Conservation (phyloP, 192 early-diverging fungal genomes). For the Lobosporangium transversale region DNA sequence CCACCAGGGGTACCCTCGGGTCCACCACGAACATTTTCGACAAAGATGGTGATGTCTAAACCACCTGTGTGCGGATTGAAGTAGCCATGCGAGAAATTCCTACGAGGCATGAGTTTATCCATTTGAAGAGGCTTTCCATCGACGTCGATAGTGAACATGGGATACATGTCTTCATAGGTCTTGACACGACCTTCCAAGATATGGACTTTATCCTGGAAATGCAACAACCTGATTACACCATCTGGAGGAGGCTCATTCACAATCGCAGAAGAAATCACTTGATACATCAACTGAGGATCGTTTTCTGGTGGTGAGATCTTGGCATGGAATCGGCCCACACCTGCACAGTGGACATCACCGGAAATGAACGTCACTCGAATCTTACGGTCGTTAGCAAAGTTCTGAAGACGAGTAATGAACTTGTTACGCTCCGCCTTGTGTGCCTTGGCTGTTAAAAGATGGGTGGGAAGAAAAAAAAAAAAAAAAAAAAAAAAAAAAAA, state of each 20-base stretch:
- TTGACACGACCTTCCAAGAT: constrained; percentile 38
- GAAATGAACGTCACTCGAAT: constrained; percentile 83
- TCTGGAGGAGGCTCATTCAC: constrained; percentile 65
- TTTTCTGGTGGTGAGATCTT: constrained; percentile 58
- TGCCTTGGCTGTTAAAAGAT: constrained; percentile 69
- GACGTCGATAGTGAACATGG: constrained; percentile 57
- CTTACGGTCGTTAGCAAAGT: constrained; percentile 66
- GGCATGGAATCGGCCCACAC: constrained; percentile 43
- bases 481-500: not conserved
- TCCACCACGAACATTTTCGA: constrained; percentile 43
- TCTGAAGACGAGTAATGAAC: constrained; percentile 74
- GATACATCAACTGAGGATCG: constrained; percentile 81
- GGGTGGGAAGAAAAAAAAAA: constrained; percentile 52
- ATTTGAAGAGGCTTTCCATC: constrained; percentile 43
- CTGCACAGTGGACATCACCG: constrained; percentile 79
- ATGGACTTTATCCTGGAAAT: constrained; percentile 53
- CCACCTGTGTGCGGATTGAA: constrained; percentile 33
- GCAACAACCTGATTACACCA: constrained; percentile 34
- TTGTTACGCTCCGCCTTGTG: constrained; percentile 78
- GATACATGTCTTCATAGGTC: constrained; percentile 61
- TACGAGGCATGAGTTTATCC: constrained; percentile 49
- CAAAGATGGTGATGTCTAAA: constrained; percentile 46
- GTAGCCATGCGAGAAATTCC: constrained; percentile 48
- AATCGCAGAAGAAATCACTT: constrained; percentile 85
- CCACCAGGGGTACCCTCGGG: constrained; percentile 39